Conservation (phyloP, 1,284 basidiomycete species). For the Inonotus obliquus region DNA sequence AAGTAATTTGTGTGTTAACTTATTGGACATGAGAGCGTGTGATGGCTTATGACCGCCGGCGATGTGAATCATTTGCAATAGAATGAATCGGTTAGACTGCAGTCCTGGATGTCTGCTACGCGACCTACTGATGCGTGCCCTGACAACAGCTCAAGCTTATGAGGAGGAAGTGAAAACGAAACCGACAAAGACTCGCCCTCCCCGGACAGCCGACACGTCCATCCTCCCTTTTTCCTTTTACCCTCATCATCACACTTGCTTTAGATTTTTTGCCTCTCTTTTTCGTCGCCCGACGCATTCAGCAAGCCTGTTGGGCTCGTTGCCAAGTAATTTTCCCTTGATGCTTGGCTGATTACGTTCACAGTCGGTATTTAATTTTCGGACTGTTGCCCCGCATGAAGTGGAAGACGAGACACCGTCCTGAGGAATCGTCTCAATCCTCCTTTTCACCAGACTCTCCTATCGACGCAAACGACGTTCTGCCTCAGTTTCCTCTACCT, state of each 20-base stretch:
- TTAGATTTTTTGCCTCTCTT: not conserved
- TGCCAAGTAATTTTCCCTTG: not conserved
- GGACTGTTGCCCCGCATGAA: not conserved
- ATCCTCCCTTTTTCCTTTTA: not conserved
- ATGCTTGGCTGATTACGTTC: not conserved
- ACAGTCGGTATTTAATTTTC: not conserved
- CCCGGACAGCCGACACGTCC: not conserved
- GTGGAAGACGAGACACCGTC: conserved; percentile 10
- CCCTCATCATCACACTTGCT: not conserved
- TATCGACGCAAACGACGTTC: not conserved
- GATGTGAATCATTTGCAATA: not conserved
- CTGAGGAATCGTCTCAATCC: not conserved
- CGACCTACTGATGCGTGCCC: not conserved
- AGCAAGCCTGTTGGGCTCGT: too few species aligned
- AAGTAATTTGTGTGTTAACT: not conserved
- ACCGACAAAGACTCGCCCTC: not conserved
- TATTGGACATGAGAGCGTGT: not conserved
- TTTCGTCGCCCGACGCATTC: not conserved
- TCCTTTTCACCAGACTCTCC: not conserved
- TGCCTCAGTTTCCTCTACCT: not conserved
- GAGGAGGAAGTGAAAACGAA: not conserved
- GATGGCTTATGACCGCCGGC: not conserved
- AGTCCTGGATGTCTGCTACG: not conserved
- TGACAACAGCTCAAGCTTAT: not conserved
- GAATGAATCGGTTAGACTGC: not conserved